Percentiles rank a stretch among this genome's conserved stretches.
Evolutionary conservation across 2,329 filamentous ascomycete species (phyloP).

Genomic region (Sphaerulina musiva): DNA sequence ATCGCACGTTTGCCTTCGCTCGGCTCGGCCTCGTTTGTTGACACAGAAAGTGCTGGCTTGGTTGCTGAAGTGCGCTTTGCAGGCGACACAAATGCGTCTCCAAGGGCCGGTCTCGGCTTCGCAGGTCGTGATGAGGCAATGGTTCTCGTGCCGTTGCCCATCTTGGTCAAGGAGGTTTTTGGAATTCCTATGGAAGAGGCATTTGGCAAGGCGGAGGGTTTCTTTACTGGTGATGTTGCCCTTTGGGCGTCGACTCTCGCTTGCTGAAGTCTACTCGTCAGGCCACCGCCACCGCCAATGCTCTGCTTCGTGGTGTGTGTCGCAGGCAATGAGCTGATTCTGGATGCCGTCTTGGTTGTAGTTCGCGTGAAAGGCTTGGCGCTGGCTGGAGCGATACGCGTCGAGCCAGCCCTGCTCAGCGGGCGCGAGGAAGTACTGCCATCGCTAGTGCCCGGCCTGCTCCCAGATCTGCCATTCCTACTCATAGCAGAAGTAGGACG

Average conservation of each 20-base stretch:
- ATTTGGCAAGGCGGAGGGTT: slow-evolving; percentile 8
- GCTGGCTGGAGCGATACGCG: slow-evolving; percentile 32
- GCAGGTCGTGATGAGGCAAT: slow-evolving; percentile 29
- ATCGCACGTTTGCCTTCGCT: slow-evolving; percentile 17
- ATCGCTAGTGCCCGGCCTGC: slow-evolving; percentile 45
- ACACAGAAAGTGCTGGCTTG: not conserved
- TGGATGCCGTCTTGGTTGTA: slow-evolving; percentile 9
- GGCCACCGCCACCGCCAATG: slow-evolving; percentile 24
- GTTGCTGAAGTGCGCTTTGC: slow-evolving; percentile 3
- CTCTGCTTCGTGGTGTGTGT: slow-evolving; percentile 24
- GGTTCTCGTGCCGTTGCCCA: slow-evolving; percentile 31
- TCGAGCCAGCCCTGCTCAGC: slow-evolving; percentile 27
- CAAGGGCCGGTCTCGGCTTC: slow-evolving; percentile 31
- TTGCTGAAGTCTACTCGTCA: slow-evolving; percentile 23
- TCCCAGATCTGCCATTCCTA: slow-evolving; percentile 41
- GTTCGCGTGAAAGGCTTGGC: slow-evolving; percentile 29
- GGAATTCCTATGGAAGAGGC: slow-evolving; percentile 3
- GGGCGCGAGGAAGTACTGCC: slow-evolving; percentile 29
- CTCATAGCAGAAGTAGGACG: slow-evolving; percentile 57
- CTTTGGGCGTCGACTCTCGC: slow-evolving; percentile 13
- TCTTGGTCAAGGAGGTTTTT: not conserved
- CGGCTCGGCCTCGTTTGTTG: not conserved
- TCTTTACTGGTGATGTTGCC: slow-evolving; percentile 18
- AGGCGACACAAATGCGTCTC: slow-evolving; percentile 30
- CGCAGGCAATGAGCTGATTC: slow-evolving; percentile 24